Percentiles rank a stretch among this genome's conserved stretches.
phyloP scores from a whole-genome alignment of 1,284 basidiomycete genomes.

The Megacollybia platyphylla region DNA sequence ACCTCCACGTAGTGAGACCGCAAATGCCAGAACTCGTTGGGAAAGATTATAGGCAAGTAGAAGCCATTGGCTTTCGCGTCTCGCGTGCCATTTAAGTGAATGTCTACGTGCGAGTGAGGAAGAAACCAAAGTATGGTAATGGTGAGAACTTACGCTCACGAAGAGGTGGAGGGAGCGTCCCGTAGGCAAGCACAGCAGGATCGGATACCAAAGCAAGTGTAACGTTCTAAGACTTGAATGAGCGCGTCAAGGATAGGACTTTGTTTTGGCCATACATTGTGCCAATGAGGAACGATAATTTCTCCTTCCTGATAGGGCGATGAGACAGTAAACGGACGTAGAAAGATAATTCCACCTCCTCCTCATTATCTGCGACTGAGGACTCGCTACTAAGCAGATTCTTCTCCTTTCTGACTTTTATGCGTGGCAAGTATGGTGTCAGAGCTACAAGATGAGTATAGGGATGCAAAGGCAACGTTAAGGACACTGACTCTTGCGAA shows the following conservation, averaged over 20 bases:
- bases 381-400: slow-evolving; percentile 52
- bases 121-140: background rate
- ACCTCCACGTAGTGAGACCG: slow-evolving; percentile 71
- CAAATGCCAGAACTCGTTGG: slow-evolving; percentile 93
- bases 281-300: slow-evolving; percentile 74
- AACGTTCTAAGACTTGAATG: slow-evolving; percentile 45
- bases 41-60: slow-evolving; percentile 83
- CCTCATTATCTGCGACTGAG: slow-evolving; percentile 33
- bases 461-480: background rate
- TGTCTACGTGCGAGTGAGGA: slow-evolving; percentile 23
- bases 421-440: slow-evolving; percentile 69
- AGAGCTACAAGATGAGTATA: slow-evolving; percentile 41
- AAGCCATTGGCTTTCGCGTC: slow-evolving; percentile 44
- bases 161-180: slow-evolving; percentile 51
- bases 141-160: slow-evolving; percentile 37
- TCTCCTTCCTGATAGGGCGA: slow-evolving; percentile 26
- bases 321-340: slow-evolving; percentile 1
- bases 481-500: slow-evolving; percentile 61
- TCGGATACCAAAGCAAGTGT: slow-evolving; percentile 84
- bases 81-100: slow-evolving; percentile 45
- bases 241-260: background rate
- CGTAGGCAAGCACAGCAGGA: slow-evolving; percentile 37
- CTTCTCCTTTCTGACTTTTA: slow-evolving; percentile 71
- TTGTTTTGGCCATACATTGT: slow-evolving; percentile 31
- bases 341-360: slow-evolving; percentile 14